A percentile compares a stretch with the other conserved stretches of the same genome.
Conservation (phyloP, 352 stramenopile species). For the Phytophthora podocarpi region DNA sequence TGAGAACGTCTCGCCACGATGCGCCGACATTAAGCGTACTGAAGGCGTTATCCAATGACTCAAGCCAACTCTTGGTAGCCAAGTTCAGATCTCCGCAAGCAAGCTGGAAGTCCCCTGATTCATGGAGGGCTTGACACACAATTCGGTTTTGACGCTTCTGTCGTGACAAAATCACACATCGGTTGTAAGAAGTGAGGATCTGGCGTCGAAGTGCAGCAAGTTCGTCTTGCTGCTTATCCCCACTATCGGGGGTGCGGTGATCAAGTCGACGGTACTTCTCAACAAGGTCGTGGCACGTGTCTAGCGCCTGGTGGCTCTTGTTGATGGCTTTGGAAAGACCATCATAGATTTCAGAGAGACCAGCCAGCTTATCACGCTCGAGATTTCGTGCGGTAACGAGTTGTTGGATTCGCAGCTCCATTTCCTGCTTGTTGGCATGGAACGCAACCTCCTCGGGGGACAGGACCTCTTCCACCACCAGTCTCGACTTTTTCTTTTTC, state of each 20-base stretch:
- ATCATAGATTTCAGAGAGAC: slow-evolving; percentile 32
- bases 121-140: slow-evolving; percentile 64
- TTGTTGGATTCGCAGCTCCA: slow-evolving; percentile 44
- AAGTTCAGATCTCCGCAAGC: slow-evolving; percentile 38
- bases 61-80: slow-evolving; percentile 72
- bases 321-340: slow-evolving; percentile 51
- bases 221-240: no score
- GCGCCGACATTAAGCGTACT: slow-evolving; percentile 49
- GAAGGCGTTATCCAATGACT: slow-evolving; percentile 78
- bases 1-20: slow-evolving; percentile 58
- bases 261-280: slow-evolving; percentile 41
- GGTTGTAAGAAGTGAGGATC: slow-evolving; percentile 47
- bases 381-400: slow-evolving; percentile 29
- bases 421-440: slow-evolving; percentile 38
- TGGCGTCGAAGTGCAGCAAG: slow-evolving; percentile 33
- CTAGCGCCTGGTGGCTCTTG: slow-evolving; percentile 66
- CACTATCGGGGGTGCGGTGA: neutral
- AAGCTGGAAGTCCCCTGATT: slow-evolving; percentile 78
- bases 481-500: slow-evolving; percentile 85
- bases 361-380: slow-evolving; percentile 31
- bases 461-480: slow-evolving; percentile 73
- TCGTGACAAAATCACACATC: slow-evolving; percentile 56
- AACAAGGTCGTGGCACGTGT: slow-evolving; percentile 54
- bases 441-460: slow-evolving; percentile 72
- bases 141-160: slow-evolving; percentile 74